phyloP scores from a whole-genome alignment of 1,284 basidiomycete species.

The Wallemia ichthyophaga region DNA sequence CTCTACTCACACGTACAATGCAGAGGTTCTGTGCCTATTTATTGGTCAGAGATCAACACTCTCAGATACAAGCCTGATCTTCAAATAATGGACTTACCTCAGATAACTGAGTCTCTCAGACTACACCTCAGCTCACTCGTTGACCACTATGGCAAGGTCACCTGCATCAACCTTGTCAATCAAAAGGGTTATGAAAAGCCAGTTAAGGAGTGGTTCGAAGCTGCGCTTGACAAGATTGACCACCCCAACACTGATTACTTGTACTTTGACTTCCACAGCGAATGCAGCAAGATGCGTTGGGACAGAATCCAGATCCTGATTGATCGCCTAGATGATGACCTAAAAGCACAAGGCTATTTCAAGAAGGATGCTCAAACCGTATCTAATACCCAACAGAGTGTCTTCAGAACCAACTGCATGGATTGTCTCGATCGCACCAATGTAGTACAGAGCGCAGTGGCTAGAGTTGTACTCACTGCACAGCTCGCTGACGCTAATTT shows the following conservation, averaged over 20 bases:
- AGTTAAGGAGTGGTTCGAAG: constrained; percentile 85
- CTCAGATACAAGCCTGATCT: constrained; percentile 88
- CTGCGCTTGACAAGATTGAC: constrained; percentile 28
- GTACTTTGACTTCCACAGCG: constrained; percentile 94
- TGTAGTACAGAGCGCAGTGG: constrained; percentile 68
- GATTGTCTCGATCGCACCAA: constrained; percentile 92
- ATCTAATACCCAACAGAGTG: constrained; percentile 14
- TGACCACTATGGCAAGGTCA: constrained; percentile 45
- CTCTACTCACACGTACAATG: constrained; percentile 39
- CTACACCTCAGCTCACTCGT: constrained; percentile 49
- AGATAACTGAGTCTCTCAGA: constrained; percentile 44
- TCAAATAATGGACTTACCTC: constrained; percentile 71
- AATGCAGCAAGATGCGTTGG: constrained; percentile 86
- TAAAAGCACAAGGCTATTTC: constrained; percentile 52
- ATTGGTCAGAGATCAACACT: constrained; percentile 93
- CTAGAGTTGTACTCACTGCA: constrained; percentile 47
- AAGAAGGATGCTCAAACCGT: constrained; percentile 7
- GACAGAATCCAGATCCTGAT: constrained; percentile 65
- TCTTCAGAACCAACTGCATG: constrained; percentile 30
- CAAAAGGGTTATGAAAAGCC: constrained; percentile 83
- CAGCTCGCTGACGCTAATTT: constrained; percentile 49
- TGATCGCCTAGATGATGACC: constrained; percentile 39
- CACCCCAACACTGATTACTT: constrained; percentile 47
- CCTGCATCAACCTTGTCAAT: constrained; percentile 75
- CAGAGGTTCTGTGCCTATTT: constrained; percentile 73